These are phyloP conservation scores for Wickerhamiella spandovensis DNA, from an alignment of 805 yeast genomes.

Conservation along the genomic window DNA sequence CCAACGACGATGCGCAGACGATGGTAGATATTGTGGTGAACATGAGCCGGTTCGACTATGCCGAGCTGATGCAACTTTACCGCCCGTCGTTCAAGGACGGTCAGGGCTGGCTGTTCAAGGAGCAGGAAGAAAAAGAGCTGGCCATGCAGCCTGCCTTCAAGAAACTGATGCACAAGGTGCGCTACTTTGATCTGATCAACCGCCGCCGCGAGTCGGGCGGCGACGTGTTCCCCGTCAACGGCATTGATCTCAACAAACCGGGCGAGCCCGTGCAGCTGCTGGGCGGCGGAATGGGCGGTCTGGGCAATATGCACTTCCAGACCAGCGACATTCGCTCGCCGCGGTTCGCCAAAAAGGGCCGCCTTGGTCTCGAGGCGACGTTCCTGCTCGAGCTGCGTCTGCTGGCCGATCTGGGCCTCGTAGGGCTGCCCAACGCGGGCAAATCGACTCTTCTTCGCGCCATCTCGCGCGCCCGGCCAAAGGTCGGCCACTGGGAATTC, in stretches of 20 bases:
- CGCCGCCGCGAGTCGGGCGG: conserved; percentile 41
- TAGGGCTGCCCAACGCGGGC: conserved; percentile 95
- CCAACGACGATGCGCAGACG: background rate
- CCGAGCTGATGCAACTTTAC: conserved; percentile 35
- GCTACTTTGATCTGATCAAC: conserved; percentile 46
- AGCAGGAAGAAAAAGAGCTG: conserved; percentile 60
- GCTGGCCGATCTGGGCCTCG: conserved; percentile 85
- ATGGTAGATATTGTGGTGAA: conserved; percentile 13
- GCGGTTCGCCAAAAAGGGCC: conserved; percentile 70
- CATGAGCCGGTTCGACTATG: conserved; percentile 13
- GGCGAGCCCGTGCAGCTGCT: conserved; percentile 55
- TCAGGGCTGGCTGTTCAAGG: conserved; percentile 82
- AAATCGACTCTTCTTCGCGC: conserved; percentile 80
- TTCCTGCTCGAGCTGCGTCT: conserved; percentile 76
- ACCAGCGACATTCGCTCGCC: conserved; percentile 81
- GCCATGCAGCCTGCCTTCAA: conserved; percentile 50
- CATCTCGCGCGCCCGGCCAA: conserved; percentile 77
- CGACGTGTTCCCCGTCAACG: conserved; percentile 71
- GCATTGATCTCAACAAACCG: conserved; percentile 55
- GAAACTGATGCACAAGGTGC: conserved; percentile 50
- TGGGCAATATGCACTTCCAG: conserved; percentile 92
- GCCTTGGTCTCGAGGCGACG: conserved; percentile 48
- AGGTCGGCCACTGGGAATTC: conserved; percentile 94
- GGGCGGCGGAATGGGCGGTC: conserved; percentile 85
- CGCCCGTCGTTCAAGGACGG: conserved; percentile 56